These are phyloP conservation scores for Cercospora citrullina DNA, from an alignment of 2,329 filamentous ascomycete species.

Conservation along the genomic window DNA sequence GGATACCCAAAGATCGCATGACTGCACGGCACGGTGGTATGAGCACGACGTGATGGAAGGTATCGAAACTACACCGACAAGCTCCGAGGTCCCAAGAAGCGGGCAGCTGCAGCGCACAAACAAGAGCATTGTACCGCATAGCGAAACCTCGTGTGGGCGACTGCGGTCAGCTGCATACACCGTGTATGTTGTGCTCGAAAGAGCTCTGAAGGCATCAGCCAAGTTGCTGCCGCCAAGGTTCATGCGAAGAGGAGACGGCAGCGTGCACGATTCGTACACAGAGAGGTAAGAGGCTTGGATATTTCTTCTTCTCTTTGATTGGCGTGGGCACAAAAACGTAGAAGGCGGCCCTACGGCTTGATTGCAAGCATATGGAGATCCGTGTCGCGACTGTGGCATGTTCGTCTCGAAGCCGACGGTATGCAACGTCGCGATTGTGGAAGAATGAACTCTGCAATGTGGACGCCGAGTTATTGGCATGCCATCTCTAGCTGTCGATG, in stretches of 20 bases:
- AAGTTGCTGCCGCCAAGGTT: not conserved
- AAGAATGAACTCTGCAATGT: not conserved
- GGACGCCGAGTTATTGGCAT: not conserved
- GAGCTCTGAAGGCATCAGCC: not conserved
- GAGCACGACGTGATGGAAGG: not conserved
- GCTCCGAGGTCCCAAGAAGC: not conserved
- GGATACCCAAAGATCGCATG: not conserved
- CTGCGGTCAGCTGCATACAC: constrained; percentile 1
- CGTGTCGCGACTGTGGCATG: constrained; percentile 17
- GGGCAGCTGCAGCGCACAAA: constrained; percentile 5
- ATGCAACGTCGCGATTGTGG: not conserved
- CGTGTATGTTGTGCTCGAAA: constrained; percentile 8
- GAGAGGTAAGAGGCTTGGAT: not conserved
- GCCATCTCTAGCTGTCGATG: not conserved
- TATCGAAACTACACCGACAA: not conserved
- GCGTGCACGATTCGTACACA: not conserved
- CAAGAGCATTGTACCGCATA: not conserved
- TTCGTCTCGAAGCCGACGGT: not conserved
- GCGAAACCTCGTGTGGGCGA: constrained; percentile 7
- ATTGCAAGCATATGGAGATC: constrained; percentile 38
- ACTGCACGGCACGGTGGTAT: not conserved
- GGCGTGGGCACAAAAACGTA: not conserved
- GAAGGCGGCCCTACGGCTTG: constrained; percentile 24
- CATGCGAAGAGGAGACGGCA: not conserved
- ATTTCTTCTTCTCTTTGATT: not conserved